Percentiles rank a stretch among this genome's conserved stretches.
phyloP scores from a whole-genome alignment of 116 monocot species.

The Dioscorea cayenensis region DNA sequence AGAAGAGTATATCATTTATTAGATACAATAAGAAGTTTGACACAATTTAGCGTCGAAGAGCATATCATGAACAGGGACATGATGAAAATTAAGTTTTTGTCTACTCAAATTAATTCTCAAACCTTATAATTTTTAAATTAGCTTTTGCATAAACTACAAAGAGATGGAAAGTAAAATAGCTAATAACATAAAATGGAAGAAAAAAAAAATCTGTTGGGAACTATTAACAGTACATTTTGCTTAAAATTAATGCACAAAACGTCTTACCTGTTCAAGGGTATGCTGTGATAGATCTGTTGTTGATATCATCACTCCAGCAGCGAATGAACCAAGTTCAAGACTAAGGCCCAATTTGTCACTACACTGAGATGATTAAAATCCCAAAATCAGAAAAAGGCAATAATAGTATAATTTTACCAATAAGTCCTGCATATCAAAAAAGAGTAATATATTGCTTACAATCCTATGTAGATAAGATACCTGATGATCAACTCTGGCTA shows the following conservation, averaged over 20 bases:
- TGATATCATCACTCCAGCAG: conserved; percentile 94
- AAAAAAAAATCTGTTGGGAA: background rate
- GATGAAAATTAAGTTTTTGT: background rate
- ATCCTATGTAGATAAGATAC: no score
- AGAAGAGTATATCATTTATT: background rate
- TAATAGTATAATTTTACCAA: background rate
- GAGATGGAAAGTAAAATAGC: no score
- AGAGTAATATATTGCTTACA: no score
- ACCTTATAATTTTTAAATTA: background rate
- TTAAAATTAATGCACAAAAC: background rate
- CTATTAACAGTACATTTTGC: background rate
- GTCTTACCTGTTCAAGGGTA: conserved; percentile 84
- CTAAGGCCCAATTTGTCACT: conserved; percentile 94
- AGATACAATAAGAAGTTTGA: background rate
- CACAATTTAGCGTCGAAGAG: background rate
- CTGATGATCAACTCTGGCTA: no score
- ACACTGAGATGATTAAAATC: conserved; percentile 48
- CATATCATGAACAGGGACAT: background rate
- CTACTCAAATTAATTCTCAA: background rate
- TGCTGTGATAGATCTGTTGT: conserved; percentile 92
- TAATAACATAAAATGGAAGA: background rate
- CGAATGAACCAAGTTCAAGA: conserved; percentile 95
- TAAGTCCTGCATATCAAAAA: background rate
- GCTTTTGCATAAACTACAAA: background rate
- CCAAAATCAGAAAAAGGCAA: background rate